Evolutionary conservation across 2,329 filamentous ascomycete species (phyloP), one percentile per base, ranked within the genome.

Genomic region (Fusarium buxicola): DNA sequence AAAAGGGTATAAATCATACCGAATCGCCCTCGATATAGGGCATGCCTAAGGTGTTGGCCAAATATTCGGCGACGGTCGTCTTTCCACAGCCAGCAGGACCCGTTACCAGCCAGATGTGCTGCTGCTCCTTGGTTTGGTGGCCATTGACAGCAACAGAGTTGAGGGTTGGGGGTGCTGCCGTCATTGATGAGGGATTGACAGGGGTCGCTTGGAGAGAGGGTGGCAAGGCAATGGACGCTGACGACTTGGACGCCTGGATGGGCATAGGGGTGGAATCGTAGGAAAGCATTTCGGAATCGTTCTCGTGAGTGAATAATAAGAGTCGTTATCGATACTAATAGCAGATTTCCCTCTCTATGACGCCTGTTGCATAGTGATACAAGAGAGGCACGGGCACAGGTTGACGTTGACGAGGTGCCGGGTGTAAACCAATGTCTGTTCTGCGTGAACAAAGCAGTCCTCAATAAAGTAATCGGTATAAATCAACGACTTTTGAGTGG

Each of bases 21-120:
- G 90, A 85, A 72, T 94, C 91, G 59, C 91, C 91, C 78, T 94
- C 91, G 15, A 94, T 83, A 73, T 90, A 94, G 13, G 89, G 89
- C 55, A 92, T 73, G 27, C 84, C 77, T 31, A 93, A 79, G n/a
- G 83, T 75, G 18, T 82, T 77, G 38, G 90, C 84, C 38, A 94
- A 76, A 71, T 86, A 81, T 67, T 87, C 80, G 38, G 89, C 91
- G 25, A 94, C 85, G 1, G 90, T 93, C 55, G 86, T 91, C 81
- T 94, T 94, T 57, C 91, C 91, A 72, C 89, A 92, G 25, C 91
- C 91, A 38, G 91, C 90, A 47, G 91, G 91, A 25, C 91, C 91
- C 2, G 90, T 92, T 47, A 94, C 86, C 57, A 94, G 82, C 89
- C 90, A 94, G 73, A 94, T 92, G 75, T 93, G 90, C 70, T 89